A percentile compares a stretch with the other conserved stretches of the same genome.
Conservation (phyloP, 805 yeast genomes). For the Metschnikowia matae region DNA sequence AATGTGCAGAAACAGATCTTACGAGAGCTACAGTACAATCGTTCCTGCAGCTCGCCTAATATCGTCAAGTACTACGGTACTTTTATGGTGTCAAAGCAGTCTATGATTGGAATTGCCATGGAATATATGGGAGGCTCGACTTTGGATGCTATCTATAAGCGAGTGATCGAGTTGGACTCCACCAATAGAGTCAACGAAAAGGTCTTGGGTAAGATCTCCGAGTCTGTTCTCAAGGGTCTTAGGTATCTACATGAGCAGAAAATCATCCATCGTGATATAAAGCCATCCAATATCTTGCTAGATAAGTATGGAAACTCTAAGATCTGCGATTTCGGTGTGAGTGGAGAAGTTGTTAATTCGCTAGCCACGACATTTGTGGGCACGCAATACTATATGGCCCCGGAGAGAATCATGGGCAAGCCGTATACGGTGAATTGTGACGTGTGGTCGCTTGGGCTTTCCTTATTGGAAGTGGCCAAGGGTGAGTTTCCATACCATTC, state of each 20-base stretch:
- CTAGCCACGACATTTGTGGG: slow-evolving; percentile 96
- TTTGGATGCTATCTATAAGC: slow-evolving; percentile 83
- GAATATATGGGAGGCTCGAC: slow-evolving; percentile 95
- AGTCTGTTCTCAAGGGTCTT: slow-evolving; percentile 77
- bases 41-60: slow-evolving; percentile 73
- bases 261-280: slow-evolving; percentile 92
- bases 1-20: slow-evolving; percentile 86
- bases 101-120: slow-evolving; percentile 91
- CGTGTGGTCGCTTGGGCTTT: slow-evolving; percentile 93
- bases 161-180: slow-evolving; percentile 54
- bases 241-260: slow-evolving; percentile 83
- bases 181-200: slow-evolving; percentile 91
- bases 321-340: slow-evolving; percentile 95
- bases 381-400: slow-evolving; percentile 97
- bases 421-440: slow-evolving; percentile 94
- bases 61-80: slow-evolving; percentile 94
- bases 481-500: slow-evolving; percentile 76
- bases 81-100: slow-evolving; percentile 68
- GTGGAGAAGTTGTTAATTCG: slow-evolving; percentile 94
- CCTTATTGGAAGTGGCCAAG: slow-evolving; percentile 87
- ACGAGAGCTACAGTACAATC: slow-evolving; percentile 85
- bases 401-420: slow-evolving; percentile 93
- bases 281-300: slow-evolving; percentile 87
- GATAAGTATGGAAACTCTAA: slow-evolving; percentile 79
- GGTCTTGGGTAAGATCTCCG: slow-evolving; percentile 87